Conservation (phyloP, 2,329 filamentous ascomycete genomes). For the Hymenoscyphus scutula region DNA sequence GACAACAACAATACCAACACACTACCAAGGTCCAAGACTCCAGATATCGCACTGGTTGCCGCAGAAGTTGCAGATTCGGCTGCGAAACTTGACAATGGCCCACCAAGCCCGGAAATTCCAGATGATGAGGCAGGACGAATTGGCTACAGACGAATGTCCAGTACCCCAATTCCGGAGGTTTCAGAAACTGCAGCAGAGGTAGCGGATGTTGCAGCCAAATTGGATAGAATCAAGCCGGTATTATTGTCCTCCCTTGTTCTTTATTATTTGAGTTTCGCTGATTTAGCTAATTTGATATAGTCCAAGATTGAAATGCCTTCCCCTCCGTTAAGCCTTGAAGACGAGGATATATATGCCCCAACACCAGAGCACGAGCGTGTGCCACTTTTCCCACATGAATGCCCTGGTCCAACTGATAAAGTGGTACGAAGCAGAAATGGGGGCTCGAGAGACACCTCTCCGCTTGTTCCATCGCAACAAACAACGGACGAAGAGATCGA, state of each 20-base stretch:
- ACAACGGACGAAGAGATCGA: slow-evolving; percentile 24
- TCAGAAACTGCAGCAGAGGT: slow-evolving; percentile 46
- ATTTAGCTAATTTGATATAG: slow-evolving; percentile 7
- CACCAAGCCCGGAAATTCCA: slow-evolving; percentile 36
- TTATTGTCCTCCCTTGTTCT: neutral
- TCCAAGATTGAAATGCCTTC: slow-evolving; percentile 7
- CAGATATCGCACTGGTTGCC: slow-evolving; percentile 29
- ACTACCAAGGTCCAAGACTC: slow-evolving; percentile 30
- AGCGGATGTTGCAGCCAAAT: slow-evolving; percentile 41
- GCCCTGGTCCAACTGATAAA: slow-evolving; percentile 22
- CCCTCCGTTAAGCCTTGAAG: slow-evolving; percentile 2
- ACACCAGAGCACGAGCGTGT: slow-evolving; percentile 33
- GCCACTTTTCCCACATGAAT: slow-evolving; percentile 34
- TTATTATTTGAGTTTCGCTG: neutral
- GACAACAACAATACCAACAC: slow-evolving; percentile 33
- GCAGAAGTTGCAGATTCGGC: slow-evolving; percentile 32
- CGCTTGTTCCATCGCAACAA: slow-evolving; percentile 8
- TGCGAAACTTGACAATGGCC: slow-evolving; percentile 31
- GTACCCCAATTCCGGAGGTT: slow-evolving; percentile 43
- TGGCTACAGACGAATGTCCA: slow-evolving; percentile 38
- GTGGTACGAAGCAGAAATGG: slow-evolving; percentile 9
- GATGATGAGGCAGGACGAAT: slow-evolving; percentile 37
- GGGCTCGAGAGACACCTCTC: slow-evolving; percentile 7
- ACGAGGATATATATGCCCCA: slow-evolving; percentile 10
- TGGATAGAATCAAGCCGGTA: slow-evolving; percentile 35